phyloP scores from a whole-genome alignment of 176 grass and related monocot genomes.

The Hyparrhenia diplandra region DNA sequence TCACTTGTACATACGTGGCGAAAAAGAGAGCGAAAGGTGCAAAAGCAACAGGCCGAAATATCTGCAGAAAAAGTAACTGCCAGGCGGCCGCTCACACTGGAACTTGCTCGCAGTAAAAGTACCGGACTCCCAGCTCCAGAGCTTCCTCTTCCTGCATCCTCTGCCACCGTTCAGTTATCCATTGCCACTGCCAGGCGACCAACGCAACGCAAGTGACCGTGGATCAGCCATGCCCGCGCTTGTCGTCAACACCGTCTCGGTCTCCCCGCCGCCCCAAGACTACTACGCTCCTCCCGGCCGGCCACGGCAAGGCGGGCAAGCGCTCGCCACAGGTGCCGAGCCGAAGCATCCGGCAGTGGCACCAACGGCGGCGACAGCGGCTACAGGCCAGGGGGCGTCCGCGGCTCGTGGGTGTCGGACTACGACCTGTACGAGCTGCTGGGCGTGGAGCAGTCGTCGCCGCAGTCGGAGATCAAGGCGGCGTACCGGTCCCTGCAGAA shows the following conservation, averaged over 20 bases:
- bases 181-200: neutral
- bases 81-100: neutral
- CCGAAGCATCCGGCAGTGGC: neutral
- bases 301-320: neutral
- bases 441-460: constrained; percentile 60
- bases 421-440: constrained; percentile 85
- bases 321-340: constrained; percentile 25
- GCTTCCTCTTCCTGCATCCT: neutral
- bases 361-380: neutral
- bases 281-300: neutral
- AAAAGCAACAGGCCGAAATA: neutral
- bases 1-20: neutral
- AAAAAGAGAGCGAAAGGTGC: neutral
- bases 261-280: neutral
- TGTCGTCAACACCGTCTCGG: constrained; percentile 36
- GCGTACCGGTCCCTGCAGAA: constrained; percentile 88
- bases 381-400: neutral
- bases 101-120: neutral
- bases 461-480: constrained; percentile 74
- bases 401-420: constrained; percentile 61
- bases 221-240: constrained; percentile 36
- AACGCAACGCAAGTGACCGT: neutral
- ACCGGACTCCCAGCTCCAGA: neutral
- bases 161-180: neutral
- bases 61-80: neutral